Evolutionary conservation across 2,329 filamentous ascomycete genomes (phyloP).

Genomic region (Apiospora koreana): DNA sequence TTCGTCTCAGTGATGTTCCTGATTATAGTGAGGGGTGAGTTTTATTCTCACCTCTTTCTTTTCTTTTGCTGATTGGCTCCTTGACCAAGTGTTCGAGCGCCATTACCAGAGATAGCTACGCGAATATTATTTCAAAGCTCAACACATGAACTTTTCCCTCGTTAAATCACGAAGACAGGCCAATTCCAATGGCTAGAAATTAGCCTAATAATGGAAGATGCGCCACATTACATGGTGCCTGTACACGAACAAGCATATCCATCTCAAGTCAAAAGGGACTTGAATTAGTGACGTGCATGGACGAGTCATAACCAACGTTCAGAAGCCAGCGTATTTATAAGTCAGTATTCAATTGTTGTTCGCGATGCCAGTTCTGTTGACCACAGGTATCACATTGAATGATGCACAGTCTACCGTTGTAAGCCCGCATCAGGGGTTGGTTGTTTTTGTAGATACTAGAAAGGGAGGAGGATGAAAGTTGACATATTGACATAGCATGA

Average conservation of each 20-base stretch:
- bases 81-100: conserved; percentile 19
- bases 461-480: background rate
- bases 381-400: background rate
- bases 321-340: background rate
- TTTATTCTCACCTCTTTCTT: conserved; percentile 11
- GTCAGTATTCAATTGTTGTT: too few relatives aligned
- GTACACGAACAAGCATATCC: background rate
- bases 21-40: background rate
- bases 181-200: background rate
- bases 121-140: too few relatives aligned
- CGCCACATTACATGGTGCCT: too few relatives aligned
- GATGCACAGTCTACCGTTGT: too few relatives aligned
- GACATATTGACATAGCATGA: background rate
- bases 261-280: background rate
- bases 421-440: too few relatives aligned
- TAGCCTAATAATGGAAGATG: too few relatives aligned
- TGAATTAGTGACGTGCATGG: background rate
- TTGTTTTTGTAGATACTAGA: background rate
- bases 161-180: background rate
- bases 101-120: too few relatives aligned
- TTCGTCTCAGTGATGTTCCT: too few relatives aligned
- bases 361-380: background rate
- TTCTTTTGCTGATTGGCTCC: conserved; percentile 15
- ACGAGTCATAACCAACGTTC: background rate
- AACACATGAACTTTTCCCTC: background rate